phyloP scores from a whole-genome alignment of 106 monocot genomes.

The Chionographis japonica region DNA sequence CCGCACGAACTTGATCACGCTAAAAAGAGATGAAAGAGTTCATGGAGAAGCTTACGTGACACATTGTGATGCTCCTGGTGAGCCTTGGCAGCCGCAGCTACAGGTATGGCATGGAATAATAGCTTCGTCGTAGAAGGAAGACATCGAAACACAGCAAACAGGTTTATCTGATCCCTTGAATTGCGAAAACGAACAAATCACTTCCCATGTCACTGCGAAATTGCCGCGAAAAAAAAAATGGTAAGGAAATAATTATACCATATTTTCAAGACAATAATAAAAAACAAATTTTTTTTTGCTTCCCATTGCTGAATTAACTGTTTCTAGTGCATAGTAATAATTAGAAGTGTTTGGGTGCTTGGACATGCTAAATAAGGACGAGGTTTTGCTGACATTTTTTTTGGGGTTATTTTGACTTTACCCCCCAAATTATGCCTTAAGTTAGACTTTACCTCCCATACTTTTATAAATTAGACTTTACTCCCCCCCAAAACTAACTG shows the following conservation, averaged over 20 bases:
- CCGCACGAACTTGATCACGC: too few relatives aligned
- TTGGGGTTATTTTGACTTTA: too few relatives aligned
- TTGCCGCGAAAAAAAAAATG: background rate
- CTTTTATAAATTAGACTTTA: too few relatives aligned
- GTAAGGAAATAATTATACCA: background rate
- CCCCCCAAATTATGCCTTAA: too few relatives aligned
- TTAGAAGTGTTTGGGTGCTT: too few relatives aligned
- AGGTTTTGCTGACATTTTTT: too few relatives aligned
- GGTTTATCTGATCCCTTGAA: constrained; percentile 32
- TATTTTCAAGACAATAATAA: background rate
- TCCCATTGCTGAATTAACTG: too few relatives aligned
- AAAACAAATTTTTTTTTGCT: too few relatives aligned
- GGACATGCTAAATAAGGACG: too few relatives aligned
- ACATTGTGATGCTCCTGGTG: constrained; percentile 24
- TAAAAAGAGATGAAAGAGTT: background rate
- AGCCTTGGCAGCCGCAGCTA: constrained; percentile 55
- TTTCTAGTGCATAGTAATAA: too few relatives aligned
- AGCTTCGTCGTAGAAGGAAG: constrained; percentile 61
- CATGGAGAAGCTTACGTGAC: constrained; percentile 18
- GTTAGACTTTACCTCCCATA: too few relatives aligned
- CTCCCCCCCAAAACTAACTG: too few relatives aligned
- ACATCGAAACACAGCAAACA: constrained; percentile 78
- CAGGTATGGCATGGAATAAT: constrained; percentile 64
- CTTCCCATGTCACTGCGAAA: constrained; percentile 68
- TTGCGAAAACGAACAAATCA: constrained; percentile 64